Evolutionary conservation across 129 eudicot species (phyloP), one percentile per base, ranked within the genome.

Genomic region (Artemisia argyi): DNA sequence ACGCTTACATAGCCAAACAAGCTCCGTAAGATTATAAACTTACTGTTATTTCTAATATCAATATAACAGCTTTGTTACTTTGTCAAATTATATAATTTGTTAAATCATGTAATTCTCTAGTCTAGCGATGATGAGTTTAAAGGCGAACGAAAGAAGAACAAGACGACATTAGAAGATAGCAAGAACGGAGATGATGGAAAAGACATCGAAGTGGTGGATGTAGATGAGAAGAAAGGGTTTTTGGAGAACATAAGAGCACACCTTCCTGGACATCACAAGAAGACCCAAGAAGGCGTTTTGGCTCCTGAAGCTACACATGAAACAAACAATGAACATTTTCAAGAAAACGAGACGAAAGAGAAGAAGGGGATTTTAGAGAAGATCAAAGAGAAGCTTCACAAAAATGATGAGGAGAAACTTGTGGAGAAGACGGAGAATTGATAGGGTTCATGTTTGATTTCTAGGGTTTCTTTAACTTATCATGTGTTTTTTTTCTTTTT

Each of bases 331-430:
- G 32, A 28, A 1, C 44, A 75, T 44, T 60, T 62, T 28, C 80
- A 65, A 2, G 82, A 66, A 73, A 71, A 47, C 0, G 85, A 80
- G 32, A 35, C 62, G 0, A 74, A 69, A 71, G 92, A 87, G 80
- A 87, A 84, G 76, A 82, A 87, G 56, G 94, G 94, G 11, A 59
- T 87, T 39, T 28, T 87, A 28, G 89, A 84, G 73, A 87, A 84
- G 68, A 84, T 82, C 76, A 84, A 76, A 68, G 90, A 85, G 64
- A 87, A 84, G 74, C 58, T 87, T 24, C 84, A 74, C 52, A 84
- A 84, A 71, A 78, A 51, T 54, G 68, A 63, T 2, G 76, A 73
- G 30, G 68, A 68, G 2, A 76, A 73, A 55, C 74, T 76, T 44
- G 80, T 80, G 35, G 59, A 58, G 14, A 81, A 77, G 66, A 70